Conservation (phyloP, 306 rosid species). For the Leucaena leucocephala region DNA sequence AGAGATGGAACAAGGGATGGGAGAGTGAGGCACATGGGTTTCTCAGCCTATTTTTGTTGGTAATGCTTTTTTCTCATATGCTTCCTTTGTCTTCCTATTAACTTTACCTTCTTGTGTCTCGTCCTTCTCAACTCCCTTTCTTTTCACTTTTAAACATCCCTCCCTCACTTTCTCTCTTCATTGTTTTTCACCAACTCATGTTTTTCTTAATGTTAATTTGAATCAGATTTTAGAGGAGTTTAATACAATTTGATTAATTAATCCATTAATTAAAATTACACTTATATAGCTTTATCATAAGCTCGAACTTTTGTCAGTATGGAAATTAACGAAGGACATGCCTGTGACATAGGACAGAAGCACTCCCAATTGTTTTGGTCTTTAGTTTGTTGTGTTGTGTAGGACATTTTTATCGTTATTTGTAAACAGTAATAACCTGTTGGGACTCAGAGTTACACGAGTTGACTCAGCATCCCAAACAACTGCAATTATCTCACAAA, state of each 20-base stretch:
- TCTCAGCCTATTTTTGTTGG: background rate
- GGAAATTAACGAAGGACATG: too few relatives aligned
- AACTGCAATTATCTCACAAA: background rate
- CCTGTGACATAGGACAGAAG: background rate
- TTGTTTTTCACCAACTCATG: background rate
- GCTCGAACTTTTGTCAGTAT: background rate
- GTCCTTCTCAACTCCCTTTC: background rate
- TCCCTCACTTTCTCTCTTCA: background rate
- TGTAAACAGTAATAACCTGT: background rate
- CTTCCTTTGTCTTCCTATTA: background rate
- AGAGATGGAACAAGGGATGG: background rate
- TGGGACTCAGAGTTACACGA: background rate
- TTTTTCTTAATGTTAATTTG: background rate
- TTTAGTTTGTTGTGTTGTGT: background rate
- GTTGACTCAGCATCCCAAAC: background rate
- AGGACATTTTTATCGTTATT: background rate
- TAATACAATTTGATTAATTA: too few relatives aligned
- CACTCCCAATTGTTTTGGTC: background rate
- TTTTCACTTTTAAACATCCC: background rate
- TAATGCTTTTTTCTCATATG: background rate
- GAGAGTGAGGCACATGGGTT: slow-evolving; percentile 25
- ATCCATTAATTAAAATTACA: too few relatives aligned
- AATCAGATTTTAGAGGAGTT: too few relatives aligned
- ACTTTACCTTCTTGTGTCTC: background rate
- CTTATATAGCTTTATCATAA: too few relatives aligned